Conservation (phyloP, 768 basidiomycete species). For the Tulasnella sp. region DNA sequence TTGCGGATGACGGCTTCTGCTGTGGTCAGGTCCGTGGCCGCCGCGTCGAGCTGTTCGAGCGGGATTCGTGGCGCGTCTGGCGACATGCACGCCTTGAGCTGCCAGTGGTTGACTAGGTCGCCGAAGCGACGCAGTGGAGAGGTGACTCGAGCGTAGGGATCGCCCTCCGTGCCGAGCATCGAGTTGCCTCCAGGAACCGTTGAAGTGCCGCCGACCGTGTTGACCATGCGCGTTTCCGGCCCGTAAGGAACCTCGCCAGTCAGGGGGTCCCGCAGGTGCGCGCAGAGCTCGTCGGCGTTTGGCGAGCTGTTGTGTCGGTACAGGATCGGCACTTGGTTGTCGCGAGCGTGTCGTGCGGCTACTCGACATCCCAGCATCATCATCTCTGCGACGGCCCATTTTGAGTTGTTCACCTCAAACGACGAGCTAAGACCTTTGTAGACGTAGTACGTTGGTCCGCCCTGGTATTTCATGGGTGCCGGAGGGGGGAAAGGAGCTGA, state of each 20-base stretch:
- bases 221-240: constrained; percentile 15
- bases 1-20: constrained; percentile 47
- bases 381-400: constrained; percentile 29
- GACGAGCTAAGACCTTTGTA: constrained; percentile 8
- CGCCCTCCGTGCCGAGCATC: constrained; percentile 69
- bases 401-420: constrained; percentile 22
- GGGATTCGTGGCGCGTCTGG: constrained; percentile 51
- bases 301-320: not conserved
- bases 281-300: constrained; percentile 7
- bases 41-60: constrained; percentile 51
- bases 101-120: constrained; percentile 89
- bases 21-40: constrained; percentile 47
- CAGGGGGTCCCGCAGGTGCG: constrained; percentile 4
- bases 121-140: constrained; percentile 84
- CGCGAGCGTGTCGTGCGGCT: constrained; percentile 19
- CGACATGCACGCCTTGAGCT: constrained; percentile 64
- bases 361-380: constrained; percentile 28
- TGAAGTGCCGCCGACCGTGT: not conserved
- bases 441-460: constrained; percentile 12
- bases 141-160: constrained; percentile 83
- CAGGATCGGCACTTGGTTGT: constrained; percentile 9
- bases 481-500: constrained; percentile 20
- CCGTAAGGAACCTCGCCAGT: constrained; percentile 21
- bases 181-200: constrained; percentile 61
- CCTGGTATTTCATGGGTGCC: constrained; percentile 12